phyloP scores from a whole-genome alignment of 768 basidiomycete species.

The Lentinula aciculospora region DNA sequence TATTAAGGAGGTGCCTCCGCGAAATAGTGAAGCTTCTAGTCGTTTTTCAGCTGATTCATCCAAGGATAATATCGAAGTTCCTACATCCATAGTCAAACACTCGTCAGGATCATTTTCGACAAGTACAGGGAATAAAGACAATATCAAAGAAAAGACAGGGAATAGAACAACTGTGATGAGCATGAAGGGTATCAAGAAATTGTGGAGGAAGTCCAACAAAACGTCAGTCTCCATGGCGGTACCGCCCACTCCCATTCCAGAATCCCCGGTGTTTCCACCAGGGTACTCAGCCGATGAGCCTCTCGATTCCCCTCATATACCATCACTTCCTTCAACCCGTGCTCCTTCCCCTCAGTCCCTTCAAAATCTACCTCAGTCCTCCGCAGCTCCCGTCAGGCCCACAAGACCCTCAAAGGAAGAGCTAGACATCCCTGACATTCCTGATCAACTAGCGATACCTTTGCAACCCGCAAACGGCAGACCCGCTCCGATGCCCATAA shows the following conservation, averaged over 20 bases:
- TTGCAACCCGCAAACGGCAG: neutral
- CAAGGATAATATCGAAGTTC: conserved; percentile 20
- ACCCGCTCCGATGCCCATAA: conserved; percentile 25
- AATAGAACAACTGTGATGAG: conserved; percentile 58
- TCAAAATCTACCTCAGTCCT: neutral
- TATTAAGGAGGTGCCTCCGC: conserved; percentile 16
- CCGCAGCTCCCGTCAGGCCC: conserved; percentile 8
- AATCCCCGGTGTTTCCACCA: conserved; percentile 27
- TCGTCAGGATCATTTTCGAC: neutral
- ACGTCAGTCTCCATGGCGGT: conserved; percentile 26
- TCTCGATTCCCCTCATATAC: conserved; percentile 18
- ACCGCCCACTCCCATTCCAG: conserved; percentile 17
- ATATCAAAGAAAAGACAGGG: conserved; percentile 11
- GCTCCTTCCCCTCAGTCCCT: conserved; percentile 16
- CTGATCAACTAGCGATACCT: conserved; percentile 10
- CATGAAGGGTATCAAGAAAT: conserved; percentile 65
- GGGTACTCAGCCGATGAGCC: conserved; percentile 31
- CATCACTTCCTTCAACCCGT: conserved; percentile 27
- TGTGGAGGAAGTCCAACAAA: conserved; percentile 75
- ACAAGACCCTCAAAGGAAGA: conserved; percentile 18
- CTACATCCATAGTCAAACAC: neutral
- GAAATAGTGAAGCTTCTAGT: conserved; percentile 35
- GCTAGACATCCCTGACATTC: conserved; percentile 16
- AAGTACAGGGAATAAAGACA: neutral
- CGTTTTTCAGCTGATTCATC: conserved; percentile 77